These are phyloP conservation scores for Bolboschoenoplectus hybrid DNA, from an alignment of 202 grass and related monocot species.

Conservation along the genomic window DNA sequence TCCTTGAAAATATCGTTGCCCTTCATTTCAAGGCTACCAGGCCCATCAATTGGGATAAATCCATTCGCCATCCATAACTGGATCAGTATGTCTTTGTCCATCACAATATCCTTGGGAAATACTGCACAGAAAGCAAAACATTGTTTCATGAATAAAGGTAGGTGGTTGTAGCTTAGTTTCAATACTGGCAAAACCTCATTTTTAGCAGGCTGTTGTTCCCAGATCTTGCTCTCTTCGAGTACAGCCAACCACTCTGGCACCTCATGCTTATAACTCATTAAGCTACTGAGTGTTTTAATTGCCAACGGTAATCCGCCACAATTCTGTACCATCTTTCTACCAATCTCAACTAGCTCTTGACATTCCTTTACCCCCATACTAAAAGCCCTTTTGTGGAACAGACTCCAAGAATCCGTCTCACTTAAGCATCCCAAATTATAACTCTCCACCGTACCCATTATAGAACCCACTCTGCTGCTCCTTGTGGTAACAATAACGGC, in stretches of 20 bases:
- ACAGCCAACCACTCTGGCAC: conserved; percentile 3
- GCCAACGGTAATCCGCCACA: conserved; percentile 21
- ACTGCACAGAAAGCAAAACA: conserved; percentile 50
- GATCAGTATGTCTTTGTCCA: conserved; percentile 43
- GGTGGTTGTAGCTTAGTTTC: conserved; percentile 41
- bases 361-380: background rate
- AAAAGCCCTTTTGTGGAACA: conserved; percentile 43
- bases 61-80: conserved; percentile 48
- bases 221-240: background rate
- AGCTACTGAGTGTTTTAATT: conserved; percentile 13
- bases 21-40: background rate
- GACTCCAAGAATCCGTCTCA: conserved; percentile 25
- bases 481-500: conserved; percentile 18
- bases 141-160: conserved; percentile 39
- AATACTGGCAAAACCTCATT: conserved; percentile 34
- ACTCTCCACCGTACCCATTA: background rate
- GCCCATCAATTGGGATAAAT: conserved; percentile 7
- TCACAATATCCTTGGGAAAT: conserved; percentile 43
- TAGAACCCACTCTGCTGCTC: background rate
- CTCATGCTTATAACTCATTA: conserved; percentile 38
- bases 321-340: background rate
- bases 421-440: background rate
- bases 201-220: background rate
- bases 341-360: conserved; percentile 14
- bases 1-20: conserved; percentile 20